These are phyloP conservation scores for Gossypium herbaceum DNA, from an alignment of 345 rosid species.

Conservation along the genomic window DNA sequence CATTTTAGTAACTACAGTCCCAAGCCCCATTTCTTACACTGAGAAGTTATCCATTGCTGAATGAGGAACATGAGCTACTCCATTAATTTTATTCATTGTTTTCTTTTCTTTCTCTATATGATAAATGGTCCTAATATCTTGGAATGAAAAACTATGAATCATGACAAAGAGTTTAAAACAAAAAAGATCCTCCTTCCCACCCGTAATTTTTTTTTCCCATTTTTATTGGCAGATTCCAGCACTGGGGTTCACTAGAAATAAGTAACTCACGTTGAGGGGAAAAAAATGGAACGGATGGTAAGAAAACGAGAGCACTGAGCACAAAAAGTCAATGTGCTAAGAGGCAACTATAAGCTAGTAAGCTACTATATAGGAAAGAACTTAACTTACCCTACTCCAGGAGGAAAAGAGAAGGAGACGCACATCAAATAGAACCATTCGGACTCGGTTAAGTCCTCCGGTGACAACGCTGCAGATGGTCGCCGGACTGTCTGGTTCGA, in stretches of 20 bases:
- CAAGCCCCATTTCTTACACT: background rate
- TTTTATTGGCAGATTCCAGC: slow-evolving; percentile 21
- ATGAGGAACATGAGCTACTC: background rate
- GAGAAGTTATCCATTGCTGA: too few species aligned
- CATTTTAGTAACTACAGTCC: background rate
- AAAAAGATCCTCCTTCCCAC: slow-evolving; percentile 11
- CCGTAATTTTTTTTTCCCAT: slow-evolving; percentile 5
- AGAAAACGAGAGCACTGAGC: background rate
- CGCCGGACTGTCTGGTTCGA: slow-evolving; percentile 63
- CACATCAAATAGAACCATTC: slow-evolving; percentile 99
- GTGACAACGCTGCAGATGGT: slow-evolving; percentile 79
- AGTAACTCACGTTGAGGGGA: slow-evolving; percentile 16
- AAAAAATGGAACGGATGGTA: slow-evolving; percentile 5
- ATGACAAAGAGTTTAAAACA: slow-evolving; percentile 30
- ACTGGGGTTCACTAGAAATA: slow-evolving; percentile 19
- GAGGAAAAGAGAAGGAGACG: slow-evolving; percentile 86
- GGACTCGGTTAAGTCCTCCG: slow-evolving; percentile 93
- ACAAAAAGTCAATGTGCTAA: background rate
- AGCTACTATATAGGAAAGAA: background rate
- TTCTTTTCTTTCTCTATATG: slow-evolving; percentile 14
- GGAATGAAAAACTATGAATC: slow-evolving; percentile 9
- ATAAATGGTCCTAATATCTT: slow-evolving; percentile 17
- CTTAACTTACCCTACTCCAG: slow-evolving; percentile 79
- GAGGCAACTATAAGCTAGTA: background rate
- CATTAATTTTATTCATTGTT: slow-evolving; percentile 4